Evolutionary conservation across 176 grass and related monocot species (phyloP), one percentile per base, ranked within the genome.

Genomic region (Pontederia crassipes): DNA sequence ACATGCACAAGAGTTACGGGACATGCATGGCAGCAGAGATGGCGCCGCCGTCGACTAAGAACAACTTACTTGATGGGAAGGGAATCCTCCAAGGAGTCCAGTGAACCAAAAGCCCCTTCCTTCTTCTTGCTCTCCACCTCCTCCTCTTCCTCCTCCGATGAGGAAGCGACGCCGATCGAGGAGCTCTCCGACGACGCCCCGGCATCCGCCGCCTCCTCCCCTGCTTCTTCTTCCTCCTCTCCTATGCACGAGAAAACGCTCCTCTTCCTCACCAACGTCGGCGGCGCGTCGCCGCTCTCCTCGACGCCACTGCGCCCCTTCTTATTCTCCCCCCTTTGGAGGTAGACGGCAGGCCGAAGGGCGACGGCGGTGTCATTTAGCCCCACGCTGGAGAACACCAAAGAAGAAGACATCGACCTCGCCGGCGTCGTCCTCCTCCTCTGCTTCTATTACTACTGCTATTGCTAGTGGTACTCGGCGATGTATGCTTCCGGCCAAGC

Each of bases 31-130:
- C 59, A 59, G 14, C 11, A 24, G 10, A 49, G 13, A 55, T n/a
- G 14, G 20, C 7, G 5, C n/a, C 2, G 9, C 32, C 32, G 32
- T 48, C 16, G 13, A 49, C 20, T 17, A 13, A 13, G 40, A 10
- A 16, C 32, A 55, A 79, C 72, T 76, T 77, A 88, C 85, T 88
- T 88, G 77, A 52, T 71, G n/a, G 80, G 85, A 10, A 88, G 77
- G 4, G 77, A 80, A 16, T 88, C 80, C 54, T 88, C 85, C 14
- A 88, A 47, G 46, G 73, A 83, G 10, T 88, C 85, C 12, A 88
- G 48, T 46, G 79, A 74, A 4, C 61, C 57, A 10, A 86, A 50
- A 16, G 76, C 77, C 69, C 62, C 61, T 17, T 48, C 61, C 32
- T 69, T 79, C 49, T 66, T 67, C 48, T 74, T 40, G 76, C 75